Percentiles rank a stretch among this genome's conserved stretches.
Conservation (phyloP, 306 rosid genomes). For the Hippophae rhamnoides region DNA sequence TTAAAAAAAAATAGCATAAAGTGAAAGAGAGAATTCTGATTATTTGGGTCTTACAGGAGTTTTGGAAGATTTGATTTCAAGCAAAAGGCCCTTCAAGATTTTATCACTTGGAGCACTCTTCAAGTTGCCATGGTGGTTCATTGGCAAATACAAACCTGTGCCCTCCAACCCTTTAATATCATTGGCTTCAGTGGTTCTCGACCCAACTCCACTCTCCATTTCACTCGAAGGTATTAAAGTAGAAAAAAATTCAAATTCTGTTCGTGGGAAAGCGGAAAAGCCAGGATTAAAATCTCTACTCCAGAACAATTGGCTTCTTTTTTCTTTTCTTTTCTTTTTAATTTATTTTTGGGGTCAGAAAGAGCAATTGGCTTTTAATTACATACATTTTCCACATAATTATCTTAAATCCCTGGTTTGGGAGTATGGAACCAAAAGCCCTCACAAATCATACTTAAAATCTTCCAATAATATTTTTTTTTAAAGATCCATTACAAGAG, state of each 20-base stretch:
- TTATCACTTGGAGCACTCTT: conserved; percentile 58
- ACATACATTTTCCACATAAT: no score
- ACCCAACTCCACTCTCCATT: conserved; percentile 9
- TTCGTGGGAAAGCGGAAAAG: no score
- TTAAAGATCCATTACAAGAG: no score
- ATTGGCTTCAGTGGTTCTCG: conserved; percentile 18
- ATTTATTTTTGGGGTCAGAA: no score
- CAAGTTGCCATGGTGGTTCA: conserved; percentile 43
- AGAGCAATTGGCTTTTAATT: no score
- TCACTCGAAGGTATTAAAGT: not conserved
- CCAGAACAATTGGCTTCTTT: no score
- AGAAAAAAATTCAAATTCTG: not conserved
- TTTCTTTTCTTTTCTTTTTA: no score
- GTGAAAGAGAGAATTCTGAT: not conserved
- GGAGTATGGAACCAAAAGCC: no score
- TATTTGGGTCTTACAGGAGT: conserved; percentile 35
- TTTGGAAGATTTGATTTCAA: conserved; percentile 66
- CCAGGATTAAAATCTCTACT: no score
- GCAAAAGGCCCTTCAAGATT: conserved; percentile 39
- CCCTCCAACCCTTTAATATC: conserved; percentile 39
- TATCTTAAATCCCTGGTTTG: no score
- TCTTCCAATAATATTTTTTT: no score
- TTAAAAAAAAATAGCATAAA: not conserved
- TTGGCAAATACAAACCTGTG: conserved; percentile 28
- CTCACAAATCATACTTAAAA: no score